Evolutionary conservation across 768 basidiomycete genomes (phyloP).

Genomic region (Termitomyces sp.): DNA sequence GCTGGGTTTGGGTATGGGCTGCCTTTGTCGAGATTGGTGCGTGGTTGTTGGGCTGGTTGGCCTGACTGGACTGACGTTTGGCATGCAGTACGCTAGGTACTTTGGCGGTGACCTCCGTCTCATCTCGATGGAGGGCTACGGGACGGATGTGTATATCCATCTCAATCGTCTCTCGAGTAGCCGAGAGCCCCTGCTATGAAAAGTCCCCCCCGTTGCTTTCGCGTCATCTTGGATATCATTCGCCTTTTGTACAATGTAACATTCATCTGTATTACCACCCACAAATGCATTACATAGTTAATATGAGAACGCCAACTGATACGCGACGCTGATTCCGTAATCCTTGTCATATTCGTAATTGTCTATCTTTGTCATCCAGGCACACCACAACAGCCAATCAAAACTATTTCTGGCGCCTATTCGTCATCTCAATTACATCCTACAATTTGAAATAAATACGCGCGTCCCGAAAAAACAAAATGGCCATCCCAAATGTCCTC

Average conservation of each 20-base stretch:
- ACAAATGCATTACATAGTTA: too few relatives aligned
- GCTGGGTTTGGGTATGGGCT: constrained; percentile 95
- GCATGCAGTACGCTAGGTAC: constrained; percentile 81
- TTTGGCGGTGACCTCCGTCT: constrained; percentile 90
- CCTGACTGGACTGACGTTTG: neutral
- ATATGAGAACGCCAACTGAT: too few relatives aligned
- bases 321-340: too few relatives aligned
- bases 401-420: neutral
- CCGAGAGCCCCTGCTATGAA: constrained; percentile 1
- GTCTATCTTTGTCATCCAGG: neutral
- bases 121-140: constrained; percentile 99
- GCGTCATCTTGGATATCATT: neutral
- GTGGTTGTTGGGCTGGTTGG: constrained; percentile 24
- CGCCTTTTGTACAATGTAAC: neutral
- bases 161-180: constrained; percentile 82
- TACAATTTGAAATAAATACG: neutral
- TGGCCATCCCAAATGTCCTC: neutral
- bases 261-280: neutral
- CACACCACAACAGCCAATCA: neutral
- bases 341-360: too few relatives aligned
- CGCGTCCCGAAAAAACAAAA: neutral
- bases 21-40: constrained; percentile 83
- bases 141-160: constrained; percentile 92
- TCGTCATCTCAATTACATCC: neutral
- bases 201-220: too few relatives aligned